Evolutionary conservation across 139 green algal genomes (phyloP), one percentile per base, ranked within the genome.

Genomic region (Tetratostichococcus sp.): DNA sequence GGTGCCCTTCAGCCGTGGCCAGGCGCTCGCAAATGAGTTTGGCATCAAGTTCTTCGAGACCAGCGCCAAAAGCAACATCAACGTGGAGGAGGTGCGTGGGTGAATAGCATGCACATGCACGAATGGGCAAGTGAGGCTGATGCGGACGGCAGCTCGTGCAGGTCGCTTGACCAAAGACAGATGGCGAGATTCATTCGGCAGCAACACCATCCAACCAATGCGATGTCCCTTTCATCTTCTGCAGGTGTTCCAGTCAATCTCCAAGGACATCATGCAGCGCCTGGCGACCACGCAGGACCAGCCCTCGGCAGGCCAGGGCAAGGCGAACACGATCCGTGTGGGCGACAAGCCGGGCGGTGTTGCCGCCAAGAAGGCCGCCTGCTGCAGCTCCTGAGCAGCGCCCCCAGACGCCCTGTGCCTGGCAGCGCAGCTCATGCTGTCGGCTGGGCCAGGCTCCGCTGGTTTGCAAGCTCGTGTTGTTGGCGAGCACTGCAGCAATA

Each of bases 31-130:
- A 4, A 85, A 96, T 33, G 95, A 99, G 81, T 98, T 92, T 73
- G 75, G 82, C 19, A 93, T 98, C 31, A 81, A 84, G 14, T 98
- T 98, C 73, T 97, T 97, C 79, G 94, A 98, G 86, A 96, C 94
- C 16, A 92, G 81, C 66, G 93, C 93, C 32, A 97, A 97, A 79
- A 87, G 81, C 62, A 91, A 92, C 73, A 72, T 77, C 17, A 88
- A 93, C 34, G 93, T 97, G 43, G 89, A 94, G 21, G 89, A 97
- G 81, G 89, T 94, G 50, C 25, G 65, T 23, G 16, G n/a, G n/a
- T n/a, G n/a, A n/a, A n/a, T n/a, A n/a, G n/a, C n/a, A n/a, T n/a
- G n/a, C n/a, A n/a, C n/a, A n/a, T n/a, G n/a, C n/a, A n/a, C n/a
- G n/a, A n/a, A n/a, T n/a, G n/a, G n/a, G n/a, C n/a, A n/a, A n/a